Base-by-base conservation (phyloP, 129 eudicot genomes). In the carrot (Daucus carota) region DNA sequence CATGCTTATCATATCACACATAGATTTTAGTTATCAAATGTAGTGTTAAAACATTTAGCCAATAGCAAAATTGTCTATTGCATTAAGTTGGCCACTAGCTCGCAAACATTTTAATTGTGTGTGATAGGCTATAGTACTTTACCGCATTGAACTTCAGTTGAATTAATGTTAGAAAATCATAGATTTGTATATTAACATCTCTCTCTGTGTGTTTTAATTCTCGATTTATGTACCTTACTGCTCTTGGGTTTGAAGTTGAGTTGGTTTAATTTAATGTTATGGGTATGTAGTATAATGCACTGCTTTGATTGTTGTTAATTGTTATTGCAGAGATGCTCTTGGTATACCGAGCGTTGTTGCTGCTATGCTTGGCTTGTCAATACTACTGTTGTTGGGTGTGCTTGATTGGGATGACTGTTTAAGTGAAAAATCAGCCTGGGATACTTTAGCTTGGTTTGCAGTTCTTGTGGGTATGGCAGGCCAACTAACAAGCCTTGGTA, bases 341-440 rank as follows among this genome's bases (percentile, higher is more conserved):
- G 98, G 98, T 57, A 76, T 93, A 75, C 81, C 98, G n/a, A 93
- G 96, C 87, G 98, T 90, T 57, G 98, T 93, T 63, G 94, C 98
- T 71, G 98, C 98, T 17, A 93, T 93, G 98, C 95, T 93, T 77
- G 98, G 96, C 11, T 77, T 93, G 80, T 93, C 98, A 41, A 78
- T 93, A 75, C 89, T 93, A 44, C 66, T 93, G 78, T 80, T 93
- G 80, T 70, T 90, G 77, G 98, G 97, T 68, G 97, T 93, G 43
- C 88, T 93, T 3, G 88, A 93, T 42, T 93, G 98, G 97, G 95
- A 90, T 54, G 98, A 90, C 69, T 93, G 98, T 63, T 83, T 93
- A 75, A 87, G 92, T 83, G 97, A 93, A 81, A 93, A 90, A 77
- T 93, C 98, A 16, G 98, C 96, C 75, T 93, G 98, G 98, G 98